Evolutionary conservation across 2,329 filamentous ascomycete genomes (phyloP), one percentile per base, ranked within the genome.

Genomic region (Sordariomycetes sp.): DNA sequence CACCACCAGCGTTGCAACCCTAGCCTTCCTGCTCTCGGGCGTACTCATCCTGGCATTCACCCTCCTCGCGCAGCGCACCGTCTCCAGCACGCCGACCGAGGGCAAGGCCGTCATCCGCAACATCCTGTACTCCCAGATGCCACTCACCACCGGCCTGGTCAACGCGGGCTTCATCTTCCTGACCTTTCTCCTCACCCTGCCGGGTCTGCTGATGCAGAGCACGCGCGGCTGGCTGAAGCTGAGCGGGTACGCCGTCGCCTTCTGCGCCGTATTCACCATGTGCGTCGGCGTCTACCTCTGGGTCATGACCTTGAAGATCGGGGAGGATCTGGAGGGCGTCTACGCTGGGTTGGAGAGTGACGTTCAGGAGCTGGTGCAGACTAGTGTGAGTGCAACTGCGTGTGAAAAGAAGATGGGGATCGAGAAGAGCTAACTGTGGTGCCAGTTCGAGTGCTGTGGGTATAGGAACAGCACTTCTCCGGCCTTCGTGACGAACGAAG

Each of bases 361-460:
- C 2, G 64, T 77, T 4, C 82, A 87, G 55, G 74, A 71, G 42
- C 59, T 88, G 35, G 66, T 92, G 52, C 83, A 92, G 57, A 69
- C 73, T 46, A 66, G 72, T 50, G 82, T 86, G 61, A 34, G 71
- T 57, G 10, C 38, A 11, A 14, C 12, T n/a, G 18, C 18, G 30
- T 16, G 16, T 21, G 21, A n/a, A 11, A 21, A 15, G 12, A 32
- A 16, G 14, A 18, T 6, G 24, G 10, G 17, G 18, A 11, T 3
- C 6, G 15, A 14, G 12, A 23, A 19, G 21, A 14, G 7, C 14
- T 15, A 23, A n/a, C 10, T n/a, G 10, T 9, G 20, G 17, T 14
- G 28, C 31, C 20, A 86, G 77, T 88, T 90, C 54, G 54, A 75
- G 46, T 92, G 85, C 72, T 92, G 85, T 47, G 85, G 85, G 41